Base-by-base conservation (phyloP, 1,139 yeast genomes). In the Wickerhamomyces sp. region DNA sequence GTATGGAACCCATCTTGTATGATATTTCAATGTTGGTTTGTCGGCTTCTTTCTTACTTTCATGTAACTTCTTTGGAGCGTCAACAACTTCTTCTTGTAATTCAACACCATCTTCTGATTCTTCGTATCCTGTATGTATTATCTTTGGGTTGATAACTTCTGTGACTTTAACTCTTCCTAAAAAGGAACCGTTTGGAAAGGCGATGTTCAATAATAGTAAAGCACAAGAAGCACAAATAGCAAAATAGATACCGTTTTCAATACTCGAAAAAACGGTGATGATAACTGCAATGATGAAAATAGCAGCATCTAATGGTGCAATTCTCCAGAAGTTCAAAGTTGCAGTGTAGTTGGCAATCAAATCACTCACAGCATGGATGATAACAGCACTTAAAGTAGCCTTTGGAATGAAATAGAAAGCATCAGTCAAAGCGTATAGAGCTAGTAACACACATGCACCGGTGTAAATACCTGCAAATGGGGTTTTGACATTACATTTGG, bases 351-450 rank as follows among this genome's bases (percentile, higher is more conserved):
- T 72, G 5, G 95, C 84, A 49, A 89, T 68, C 60, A 90, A 75
- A 65, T 89, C 97, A 35, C 86, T 77, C 19, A 90, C 97, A n/a
- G 97, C 96, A 62, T 90, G 96, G 54, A 90, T 90, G 52, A 90
- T 89, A 49, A 90, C 79, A 2, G 97, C 96, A 50, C 81, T 70
- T 44, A 90, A 71, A 2, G 90, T 77, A 12, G 97, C 96, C 55
- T 85, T 88, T 41, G 97, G 96, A 61, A 90, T 90, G 67, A 77
- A 90, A 69, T 72, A 87, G 68, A 90, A 90, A 5, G 95, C 83
- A 39, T 71, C 71, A 10, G 97, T 88, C 52, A 90, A 74, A 42
- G 84, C 82, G 61, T 89, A 90, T 46, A 90, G 70, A 3, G 97
- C 96, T 47, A 90, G 68, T 48, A 90, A 66, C 20, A 90, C 97